A percentile compares a stretch with the other conserved stretches of the same genome.
These are phyloP conservation scores for Draba incana DNA, from an alignment of 345 rosid species.

Conservation along the genomic window DNA sequence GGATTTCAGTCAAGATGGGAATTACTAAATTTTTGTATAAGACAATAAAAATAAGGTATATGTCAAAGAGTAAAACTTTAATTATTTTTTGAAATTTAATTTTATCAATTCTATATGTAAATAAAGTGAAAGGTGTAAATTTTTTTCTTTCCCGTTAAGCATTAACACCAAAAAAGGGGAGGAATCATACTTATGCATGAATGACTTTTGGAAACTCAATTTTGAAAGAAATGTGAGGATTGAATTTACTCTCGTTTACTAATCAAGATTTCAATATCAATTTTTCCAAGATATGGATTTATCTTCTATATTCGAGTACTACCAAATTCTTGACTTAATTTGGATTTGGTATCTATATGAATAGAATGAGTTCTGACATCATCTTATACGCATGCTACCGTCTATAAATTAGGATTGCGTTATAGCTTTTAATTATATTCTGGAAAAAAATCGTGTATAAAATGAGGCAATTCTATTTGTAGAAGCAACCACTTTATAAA, in stretches of 20 bases:
- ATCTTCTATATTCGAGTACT: not conserved
- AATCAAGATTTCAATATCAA: constrained; percentile 6
- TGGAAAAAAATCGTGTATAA: not conserved
- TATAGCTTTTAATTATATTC: not conserved
- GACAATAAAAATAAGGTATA: too few species aligned
- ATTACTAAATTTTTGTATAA: too few species aligned
- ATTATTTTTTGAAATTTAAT: not conserved
- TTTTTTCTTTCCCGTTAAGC: constrained; percentile 4
- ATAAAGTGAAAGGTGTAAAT: not conserved
- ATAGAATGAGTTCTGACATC: not conserved
- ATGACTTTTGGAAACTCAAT: constrained; percentile 16
- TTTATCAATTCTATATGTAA: not conserved
- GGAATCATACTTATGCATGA: constrained; percentile 1
- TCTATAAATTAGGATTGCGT: constrained; percentile 11
- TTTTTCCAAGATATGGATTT: not conserved
- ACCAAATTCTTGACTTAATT: constrained; percentile 19
- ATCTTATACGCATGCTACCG: constrained; percentile 2
- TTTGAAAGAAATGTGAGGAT: constrained; percentile 1
- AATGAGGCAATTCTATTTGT: not conserved
- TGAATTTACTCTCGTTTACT: not conserved
- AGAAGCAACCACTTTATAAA: not conserved
- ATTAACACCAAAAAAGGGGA: not conserved
- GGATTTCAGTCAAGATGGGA: too few species aligned
- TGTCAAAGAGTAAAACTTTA: too few species aligned
- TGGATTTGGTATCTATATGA: constrained; percentile 6